These are phyloP conservation scores for Penicillium bialowiezense DNA, from an alignment of 495 filamentous ascomycete species.

Conservation along the genomic window DNA sequence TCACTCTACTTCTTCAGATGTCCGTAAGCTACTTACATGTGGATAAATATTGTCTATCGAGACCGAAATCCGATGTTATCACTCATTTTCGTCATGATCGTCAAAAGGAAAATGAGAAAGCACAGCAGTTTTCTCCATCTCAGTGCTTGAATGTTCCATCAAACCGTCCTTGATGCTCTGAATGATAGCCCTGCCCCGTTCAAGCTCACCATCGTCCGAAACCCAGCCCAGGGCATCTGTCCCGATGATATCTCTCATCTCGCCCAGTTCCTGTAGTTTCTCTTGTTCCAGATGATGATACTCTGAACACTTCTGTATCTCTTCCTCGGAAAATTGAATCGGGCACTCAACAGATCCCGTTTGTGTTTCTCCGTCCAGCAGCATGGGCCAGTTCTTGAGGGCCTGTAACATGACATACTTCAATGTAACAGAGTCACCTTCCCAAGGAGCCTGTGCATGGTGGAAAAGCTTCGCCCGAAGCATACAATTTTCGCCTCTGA, in stretches of 20 bases:
- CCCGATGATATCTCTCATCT: conserved; percentile 24
- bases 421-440: conserved; percentile 20
- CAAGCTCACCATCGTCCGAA: conserved; percentile 22
- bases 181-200: conserved; percentile 16
- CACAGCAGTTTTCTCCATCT: conserved; percentile 20
- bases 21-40: too few species aligned
- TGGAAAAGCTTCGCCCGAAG: conserved; percentile 26
- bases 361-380: conserved; percentile 6
- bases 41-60: too few species aligned
- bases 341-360: conserved; percentile 12
- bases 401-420: conserved; percentile 19
- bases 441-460: conserved; percentile 18
- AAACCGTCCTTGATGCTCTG: conserved; percentile 23
- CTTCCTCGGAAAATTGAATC: conserved; percentile 19
- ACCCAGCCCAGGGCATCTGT: conserved; percentile 28
- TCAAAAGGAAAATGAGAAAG: conserved; percentile 26
- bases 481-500: conserved; percentile 18
- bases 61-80: too few species aligned
- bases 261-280: conserved; percentile 22
- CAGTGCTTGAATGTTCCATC: conserved; percentile 21
- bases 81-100: conserved; percentile 29
- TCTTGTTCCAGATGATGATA: conserved; percentile 16
- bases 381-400: conserved; percentile 19
- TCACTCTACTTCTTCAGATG: too few species aligned
- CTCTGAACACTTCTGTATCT: conserved; percentile 8